Evolutionary conservation across 768 basidiomycete genomes (phyloP), one percentile per base, ranked within the genome.

Genomic region (Astraeus odoratus): DNA sequence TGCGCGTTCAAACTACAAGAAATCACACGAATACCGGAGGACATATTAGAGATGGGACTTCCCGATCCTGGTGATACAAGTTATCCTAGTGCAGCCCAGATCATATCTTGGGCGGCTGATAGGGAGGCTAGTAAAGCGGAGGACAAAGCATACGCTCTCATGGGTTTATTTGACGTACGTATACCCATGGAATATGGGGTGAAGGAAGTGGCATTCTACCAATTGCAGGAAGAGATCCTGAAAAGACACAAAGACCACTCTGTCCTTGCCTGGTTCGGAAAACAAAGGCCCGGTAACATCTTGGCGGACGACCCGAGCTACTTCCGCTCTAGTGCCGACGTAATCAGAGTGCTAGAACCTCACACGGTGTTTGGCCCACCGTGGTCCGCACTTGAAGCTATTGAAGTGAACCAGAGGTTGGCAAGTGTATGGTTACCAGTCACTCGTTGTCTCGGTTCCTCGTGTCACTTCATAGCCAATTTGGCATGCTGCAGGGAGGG

Each of bases 141-240:
- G 31, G 54, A 55, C 16, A 44, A 20, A n/a, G 49, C 52, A 9
- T 55, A 55, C 29, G 51, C 47, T 8, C 37, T 55, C 15, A 37
- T 55, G 31, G 51, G 46, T 3, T 27, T 55, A 7, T 50, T 55
- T 22, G 43, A 42, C 18, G 49, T 50, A 26, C 37, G 34, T 23
- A 12, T 55, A 8, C 27, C 44, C 8, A 44, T 51, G n/a, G 38
- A 31, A 16, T 55, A 55, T 41, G 54, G 52, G 35, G 16, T 20
- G 52, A 48, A 35, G 54, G 52, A 27, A 31, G 19, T 12, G 15
- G 47, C 47, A 25, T 48, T 48, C 29, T 38, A 20, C n/a, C 44
- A 43, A 20, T 42, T 48, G 10, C 26, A 44, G 10, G 42, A 44
- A 9, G 47, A 24, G 9, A 35, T 48, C 34, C 15, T 48, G 23